Evolutionary conservation across 139 green algal genomes (phyloP), one percentile per base, ranked within the genome.

Genomic region (Tetradesmus lagerheimii): DNA sequence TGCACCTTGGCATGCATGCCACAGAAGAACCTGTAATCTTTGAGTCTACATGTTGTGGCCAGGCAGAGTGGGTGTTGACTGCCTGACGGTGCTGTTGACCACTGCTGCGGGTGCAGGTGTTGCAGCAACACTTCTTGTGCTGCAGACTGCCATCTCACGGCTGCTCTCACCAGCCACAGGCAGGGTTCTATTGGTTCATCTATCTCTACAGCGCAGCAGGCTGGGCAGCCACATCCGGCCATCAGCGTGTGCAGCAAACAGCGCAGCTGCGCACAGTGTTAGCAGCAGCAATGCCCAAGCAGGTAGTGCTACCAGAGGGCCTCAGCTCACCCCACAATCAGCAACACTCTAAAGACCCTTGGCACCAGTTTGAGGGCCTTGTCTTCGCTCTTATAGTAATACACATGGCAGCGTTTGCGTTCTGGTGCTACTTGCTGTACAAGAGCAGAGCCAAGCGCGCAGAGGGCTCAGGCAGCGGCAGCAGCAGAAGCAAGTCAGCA

Each of bases 291-390:
- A 64, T 64, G 50, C 27, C 66, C 66, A 76, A 86, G 71, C 85
- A 89, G 27, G 38, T 89, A 12, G 45, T 89, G 34, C 45, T 89
- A 35, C 85, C 85, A 27, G 50, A 89, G 38, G 71, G 85, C 27
- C 23, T 50, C 18, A 82, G 16, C 41, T n/a, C 45, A 29, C 64
- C 39, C 35, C 66, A 35, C 31, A 34, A 81, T 27, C 53, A 57
- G 23, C 39, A 80, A 3, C 85, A 89, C 31, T 29, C 67, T 12
- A 83, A 83, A 41, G 85, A 89, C 71, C 67, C 85, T 8, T 89
- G 67, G 71, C 85, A 89, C 34, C 85, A 89, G 27, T 89, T 89
- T 89, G 85, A 89, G 35, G 85, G 85, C 20, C 71, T 89, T 23
- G 71, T 89, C 38, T 76, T 89, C 35, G 85, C 66, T 29, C 45